A percentile compares a stretch with the other conserved stretches of the same genome.
phyloP scores from a whole-genome alignment of 2,329 filamentous ascomycete genomes.

The Talaromyces verruculosus region DNA sequence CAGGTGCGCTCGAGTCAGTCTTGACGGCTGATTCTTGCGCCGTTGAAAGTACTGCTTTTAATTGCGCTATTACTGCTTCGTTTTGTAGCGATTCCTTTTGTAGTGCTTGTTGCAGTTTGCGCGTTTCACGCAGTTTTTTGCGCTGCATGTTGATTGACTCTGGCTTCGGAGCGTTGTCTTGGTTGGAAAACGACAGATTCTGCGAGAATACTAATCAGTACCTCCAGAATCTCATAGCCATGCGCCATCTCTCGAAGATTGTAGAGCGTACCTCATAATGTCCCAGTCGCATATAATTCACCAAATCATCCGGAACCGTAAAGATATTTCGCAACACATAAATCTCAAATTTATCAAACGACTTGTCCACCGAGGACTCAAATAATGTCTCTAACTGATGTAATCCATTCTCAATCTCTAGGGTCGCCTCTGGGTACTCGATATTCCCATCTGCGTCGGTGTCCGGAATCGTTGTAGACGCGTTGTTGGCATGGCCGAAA shows the following conservation, averaged over 20 bases:
- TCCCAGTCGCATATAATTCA: slow-evolving; percentile 74
- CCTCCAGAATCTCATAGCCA: background rate
- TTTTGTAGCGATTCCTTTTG: slow-evolving; percentile 70
- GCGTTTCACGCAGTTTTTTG: slow-evolving; percentile 73
- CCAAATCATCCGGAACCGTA: slow-evolving; percentile 67
- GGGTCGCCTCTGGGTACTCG: slow-evolving; percentile 53
- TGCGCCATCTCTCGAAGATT: background rate
- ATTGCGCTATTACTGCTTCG: slow-evolving; percentile 64
- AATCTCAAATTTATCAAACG: slow-evolving; percentile 84
- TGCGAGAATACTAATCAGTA: slow-evolving; percentile 22
- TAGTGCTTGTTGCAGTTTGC: slow-evolving; percentile 69
- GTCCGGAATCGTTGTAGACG: slow-evolving; percentile 45
- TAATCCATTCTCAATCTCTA: slow-evolving; percentile 84
- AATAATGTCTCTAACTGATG: slow-evolving; percentile 81
- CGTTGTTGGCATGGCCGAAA: slow-evolving; percentile 60
- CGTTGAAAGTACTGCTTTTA: slow-evolving; percentile 59
- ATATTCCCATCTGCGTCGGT: slow-evolving; percentile 49
- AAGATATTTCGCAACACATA: slow-evolving; percentile 86
- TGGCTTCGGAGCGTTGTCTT: slow-evolving; percentile 53
- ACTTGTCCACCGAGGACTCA: slow-evolving; percentile 77
- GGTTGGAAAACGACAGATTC: slow-evolving; percentile 39
- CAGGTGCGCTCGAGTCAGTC: slow-evolving; percentile 25
- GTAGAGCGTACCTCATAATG: slow-evolving; percentile 70
- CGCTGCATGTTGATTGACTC: slow-evolving; percentile 72
- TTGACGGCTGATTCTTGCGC: slow-evolving; percentile 21